Base-by-base conservation (phyloP, 75 land plant species). In the Adiantum capillusveneris region DNA sequence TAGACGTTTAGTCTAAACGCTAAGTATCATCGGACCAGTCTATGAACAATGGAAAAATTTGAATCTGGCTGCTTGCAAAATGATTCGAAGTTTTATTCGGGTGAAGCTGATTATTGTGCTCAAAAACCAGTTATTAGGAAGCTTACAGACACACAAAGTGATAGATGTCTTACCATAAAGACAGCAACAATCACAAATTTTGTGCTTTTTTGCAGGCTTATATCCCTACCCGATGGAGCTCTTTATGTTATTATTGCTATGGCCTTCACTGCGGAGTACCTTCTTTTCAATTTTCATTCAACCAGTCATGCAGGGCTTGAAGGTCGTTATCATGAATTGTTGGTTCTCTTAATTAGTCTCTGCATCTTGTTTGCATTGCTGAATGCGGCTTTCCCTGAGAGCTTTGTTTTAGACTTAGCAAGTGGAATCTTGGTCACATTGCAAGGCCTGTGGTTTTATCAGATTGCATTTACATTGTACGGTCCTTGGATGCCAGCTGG, bases 361-460 rank as follows among this genome's bases (percentile, higher is more conserved):
- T 94, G 98, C 61, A 57, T 89, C n/a, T 21, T 84, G 12, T 66
- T 79, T 34, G 63, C 75, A 17, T 41, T 83, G 25, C 67, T 81
- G 2, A 83, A 80, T 11, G 83, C 91, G 6, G 72, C 85, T 26
- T 58, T 77, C 46, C 98, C 87, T 9, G 70, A 73, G 16, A 86
- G 75, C 77, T 82, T 94, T 46, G 64, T 67, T 1, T 72, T 86
- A 18, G 98, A 94, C 66, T 44, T 94, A 18, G 62, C 74, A 31
- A 66, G 75, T 24, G 84, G 88, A 30, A 76, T 90, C 21, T 57
- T 80, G 22, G 64, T 90, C 34, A 79, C 96, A 12, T 73, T 90
- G 6, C 98, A 94, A 63, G 98, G 98, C 37, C 73, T 84, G 21
- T 94, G 98, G 98, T 94, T 94, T 65, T 94, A 90, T 60, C 83